A percentile compares a stretch with the other conserved stretches of the same genome.
phyloP scores from a whole-genome alignment of 2,329 filamentous ascomycete genomes.

The Aspergillus oerlinghausenensis region DNA sequence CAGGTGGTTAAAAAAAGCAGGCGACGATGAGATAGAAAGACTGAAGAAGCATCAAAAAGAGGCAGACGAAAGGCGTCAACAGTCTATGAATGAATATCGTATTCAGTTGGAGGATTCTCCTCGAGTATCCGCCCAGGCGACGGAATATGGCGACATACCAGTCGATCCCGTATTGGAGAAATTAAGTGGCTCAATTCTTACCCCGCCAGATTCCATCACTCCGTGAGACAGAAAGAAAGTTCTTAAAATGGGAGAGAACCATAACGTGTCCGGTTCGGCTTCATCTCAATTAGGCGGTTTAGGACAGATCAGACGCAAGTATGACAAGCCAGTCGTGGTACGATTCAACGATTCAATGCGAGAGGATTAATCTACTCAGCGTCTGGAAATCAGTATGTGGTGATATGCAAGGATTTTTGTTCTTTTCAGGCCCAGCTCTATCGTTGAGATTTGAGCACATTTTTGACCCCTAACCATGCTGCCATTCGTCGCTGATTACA shows the following conservation, averaged over 20 bases:
- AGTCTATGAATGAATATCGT: conserved; percentile 43
- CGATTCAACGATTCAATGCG: no score
- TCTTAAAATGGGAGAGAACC: neutral
- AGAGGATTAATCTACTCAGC: neutral
- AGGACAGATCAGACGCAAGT: neutral
- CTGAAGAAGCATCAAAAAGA: conserved; percentile 49
- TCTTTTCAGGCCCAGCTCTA: neutral
- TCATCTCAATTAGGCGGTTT: neutral
- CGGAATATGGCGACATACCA: conserved; percentile 30
- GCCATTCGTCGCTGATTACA: neutral
- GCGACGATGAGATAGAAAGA: conserved; percentile 46
- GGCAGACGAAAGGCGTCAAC: conserved; percentile 49
- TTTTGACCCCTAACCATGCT: neutral
- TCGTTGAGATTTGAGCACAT: neutral
- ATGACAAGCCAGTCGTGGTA: neutral
- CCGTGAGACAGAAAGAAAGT: neutral
- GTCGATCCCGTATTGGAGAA: conserved; percentile 41
- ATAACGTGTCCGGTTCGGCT: neutral
- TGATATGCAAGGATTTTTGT: neutral
- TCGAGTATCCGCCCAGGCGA: conserved; percentile 2
- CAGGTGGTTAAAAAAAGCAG: conserved; percentile 66
- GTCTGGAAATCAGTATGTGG: neutral
- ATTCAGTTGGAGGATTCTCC: conserved; percentile 33
- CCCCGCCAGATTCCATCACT: conserved; percentile 2
- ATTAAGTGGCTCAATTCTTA: conserved; percentile 14